Evolutionary conservation across 2,329 filamentous ascomycete genomes (phyloP).

Genomic region (Claviceps purpurea): DNA sequence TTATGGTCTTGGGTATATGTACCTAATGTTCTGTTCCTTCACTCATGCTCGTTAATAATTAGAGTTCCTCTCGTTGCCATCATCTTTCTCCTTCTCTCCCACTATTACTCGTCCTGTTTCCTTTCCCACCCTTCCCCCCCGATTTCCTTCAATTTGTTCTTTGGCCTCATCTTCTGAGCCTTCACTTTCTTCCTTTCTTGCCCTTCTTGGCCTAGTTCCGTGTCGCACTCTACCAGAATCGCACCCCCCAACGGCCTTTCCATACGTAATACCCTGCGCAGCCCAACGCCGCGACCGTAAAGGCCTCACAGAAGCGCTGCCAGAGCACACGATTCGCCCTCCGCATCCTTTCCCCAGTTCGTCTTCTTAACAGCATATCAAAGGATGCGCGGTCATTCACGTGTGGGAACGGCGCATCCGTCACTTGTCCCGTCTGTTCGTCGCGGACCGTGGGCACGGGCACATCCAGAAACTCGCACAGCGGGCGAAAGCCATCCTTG

Average conservation of each 20-base stretch:
- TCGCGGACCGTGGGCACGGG: conserved; percentile 21
- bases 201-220: no score
- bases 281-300: conserved; percentile 13
- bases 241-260: conserved; percentile 15
- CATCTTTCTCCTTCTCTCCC: no score
- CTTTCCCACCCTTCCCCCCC: no score
- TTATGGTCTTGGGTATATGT: no score
- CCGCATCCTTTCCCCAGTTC: conserved; percentile 3
- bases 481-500: conserved; percentile 26
- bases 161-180: no score
- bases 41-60: no score
- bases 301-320: conserved; percentile 11
- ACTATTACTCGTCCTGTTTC: no score
- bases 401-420: conserved; percentile 20
- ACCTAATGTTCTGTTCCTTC: no score
- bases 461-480: conserved; percentile 26
- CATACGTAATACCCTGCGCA: conserved; percentile 18
- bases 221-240: no score
- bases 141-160: no score
- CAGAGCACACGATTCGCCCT: conserved; percentile 15
- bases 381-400: conserved; percentile 19
- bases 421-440: conserved; percentile 16
- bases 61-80: no score
- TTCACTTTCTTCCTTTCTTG: no score
- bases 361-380: background rate